These are phyloP conservation scores for Luffa acutangula DNA, from an alignment of 306 rosid species.

Conservation along the genomic window DNA sequence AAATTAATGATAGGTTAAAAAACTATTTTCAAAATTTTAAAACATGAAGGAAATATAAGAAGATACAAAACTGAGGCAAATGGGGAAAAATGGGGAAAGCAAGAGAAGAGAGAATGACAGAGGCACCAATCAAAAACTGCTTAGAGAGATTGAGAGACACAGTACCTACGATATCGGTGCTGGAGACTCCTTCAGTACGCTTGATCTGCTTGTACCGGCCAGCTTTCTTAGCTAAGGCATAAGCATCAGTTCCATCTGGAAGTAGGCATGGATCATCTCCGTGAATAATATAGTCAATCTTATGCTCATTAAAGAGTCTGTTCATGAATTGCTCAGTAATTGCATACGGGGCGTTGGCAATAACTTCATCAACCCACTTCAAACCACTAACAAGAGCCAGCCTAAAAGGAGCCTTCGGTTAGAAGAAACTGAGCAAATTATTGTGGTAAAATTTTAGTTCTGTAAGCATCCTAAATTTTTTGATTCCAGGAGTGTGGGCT, in stretches of 20 bases:
- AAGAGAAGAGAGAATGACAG: neutral
- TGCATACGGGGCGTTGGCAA: conserved; percentile 89
- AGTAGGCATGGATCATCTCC: conserved; percentile 99
- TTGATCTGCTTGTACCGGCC: conserved; percentile 98
- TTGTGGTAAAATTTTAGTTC: neutral
- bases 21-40: neutral
- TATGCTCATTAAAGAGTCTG: conserved; percentile 86
- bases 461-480: neutral
- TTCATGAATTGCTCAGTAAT: conserved; percentile 85
- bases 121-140: neutral
- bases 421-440: conserved; percentile 8
- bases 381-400: conserved; percentile 88
- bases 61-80: neutral
- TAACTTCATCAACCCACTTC: conserved; percentile 99
- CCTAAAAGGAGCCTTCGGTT: conserved; percentile 35
- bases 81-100: neutral
- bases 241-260: conserved; percentile 99
- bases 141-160: conserved; percentile 19
- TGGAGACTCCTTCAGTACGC: conserved; percentile 99
- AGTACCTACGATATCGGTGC: conserved; percentile 98
- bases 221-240: conserved; percentile 88
- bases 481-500: neutral
- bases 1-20: neutral
- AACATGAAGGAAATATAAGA: neutral
- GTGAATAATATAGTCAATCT: conserved; percentile 88